Conservation (phyloP, 441 rosid species). For the Gossypium gossypioides region DNA sequence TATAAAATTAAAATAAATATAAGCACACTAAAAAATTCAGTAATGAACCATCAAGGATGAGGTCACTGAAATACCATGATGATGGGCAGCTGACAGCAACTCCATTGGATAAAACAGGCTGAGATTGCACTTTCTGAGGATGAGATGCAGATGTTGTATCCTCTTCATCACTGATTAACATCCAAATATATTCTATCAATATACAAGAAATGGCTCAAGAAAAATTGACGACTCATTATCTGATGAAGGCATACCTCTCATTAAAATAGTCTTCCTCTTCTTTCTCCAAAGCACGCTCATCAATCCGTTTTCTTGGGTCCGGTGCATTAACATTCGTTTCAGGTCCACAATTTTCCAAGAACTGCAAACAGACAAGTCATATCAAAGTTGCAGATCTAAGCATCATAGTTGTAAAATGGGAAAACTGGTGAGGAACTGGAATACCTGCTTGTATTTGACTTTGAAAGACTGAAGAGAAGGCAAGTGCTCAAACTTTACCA, state of each 20-base stretch:
- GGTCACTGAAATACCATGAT: slow-evolving; percentile 42
- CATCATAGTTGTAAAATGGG: not conserved
- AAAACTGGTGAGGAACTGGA: slow-evolving; percentile 4
- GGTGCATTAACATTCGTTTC: slow-evolving; percentile 41
- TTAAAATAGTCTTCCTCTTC: slow-evolving; percentile 98
- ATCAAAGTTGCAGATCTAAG: not conserved
- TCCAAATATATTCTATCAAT: slow-evolving; percentile 11
- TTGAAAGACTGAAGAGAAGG: slow-evolving; percentile 64
- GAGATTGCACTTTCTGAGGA: slow-evolving; percentile 39
- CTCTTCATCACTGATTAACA: slow-evolving; percentile 71
- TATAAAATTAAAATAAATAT: slow-evolving; percentile 6
- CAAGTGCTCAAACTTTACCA: slow-evolving; percentile 68
- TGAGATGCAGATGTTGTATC: slow-evolving; percentile 77
- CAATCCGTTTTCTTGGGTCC: slow-evolving; percentile 61
- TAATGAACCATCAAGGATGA: slow-evolving; percentile 11
- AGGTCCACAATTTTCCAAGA: slow-evolving; percentile 59
- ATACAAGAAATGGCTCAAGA: slow-evolving; percentile 10
- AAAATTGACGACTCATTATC: not conserved
- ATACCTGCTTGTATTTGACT: slow-evolving; percentile 92
- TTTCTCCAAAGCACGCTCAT: slow-evolving; percentile 87
- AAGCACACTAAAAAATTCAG: not conserved
- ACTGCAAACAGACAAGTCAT: slow-evolving; percentile 41
- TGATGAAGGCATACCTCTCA: slow-evolving; percentile 48
- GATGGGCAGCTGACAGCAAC: slow-evolving; percentile 46
- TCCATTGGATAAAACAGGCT: slow-evolving; percentile 65